A percentile compares a stretch with the other conserved stretches of the same genome.
These are phyloP conservation scores for Neurospora sp. DNA, from an alignment of 495 filamentous ascomycete species.

Conservation along the genomic window DNA sequence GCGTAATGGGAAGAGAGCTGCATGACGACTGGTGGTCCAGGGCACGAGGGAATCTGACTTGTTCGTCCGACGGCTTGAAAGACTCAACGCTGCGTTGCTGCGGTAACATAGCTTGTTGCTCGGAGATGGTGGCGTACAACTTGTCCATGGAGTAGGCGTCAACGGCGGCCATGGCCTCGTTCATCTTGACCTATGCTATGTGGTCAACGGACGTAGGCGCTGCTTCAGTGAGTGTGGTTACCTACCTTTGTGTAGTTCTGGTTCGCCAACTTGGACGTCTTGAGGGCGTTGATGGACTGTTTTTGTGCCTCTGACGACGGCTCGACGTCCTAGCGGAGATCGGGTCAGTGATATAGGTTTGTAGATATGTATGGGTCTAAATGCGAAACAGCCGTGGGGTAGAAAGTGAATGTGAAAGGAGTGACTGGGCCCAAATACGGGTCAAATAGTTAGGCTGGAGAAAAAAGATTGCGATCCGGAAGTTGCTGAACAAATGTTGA, in stretches of 20 bases:
- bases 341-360: not conserved
- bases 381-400: not conserved
- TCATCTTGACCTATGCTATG: constrained; percentile 27
- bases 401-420: not conserved
- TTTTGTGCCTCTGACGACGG: constrained; percentile 23
- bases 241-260: constrained; percentile 36
- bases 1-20: constrained; percentile 46
- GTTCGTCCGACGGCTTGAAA: constrained; percentile 35
- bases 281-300: constrained; percentile 33
- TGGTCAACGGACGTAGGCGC: not conserved
- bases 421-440: not conserved
- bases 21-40: constrained; percentile 38
- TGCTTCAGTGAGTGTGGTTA: constrained; percentile 26
- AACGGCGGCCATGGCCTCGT: constrained; percentile 22
- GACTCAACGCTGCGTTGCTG: constrained; percentile 38
- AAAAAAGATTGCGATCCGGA: not conserved
- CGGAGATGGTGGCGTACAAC: constrained; percentile 54
- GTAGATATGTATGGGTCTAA: not conserved
- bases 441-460: not conserved
- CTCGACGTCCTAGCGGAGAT: not conserved
- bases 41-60: constrained; percentile 20
- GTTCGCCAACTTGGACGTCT: constrained; percentile 39
- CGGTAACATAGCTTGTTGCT: constrained; percentile 50
- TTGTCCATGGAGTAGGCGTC: constrained; percentile 44
- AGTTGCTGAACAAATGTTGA: not conserved